Evolutionary conservation across 108 stramenopile genomes (phyloP).

Genomic region (Fragilariopsis cylindrus): DNA sequence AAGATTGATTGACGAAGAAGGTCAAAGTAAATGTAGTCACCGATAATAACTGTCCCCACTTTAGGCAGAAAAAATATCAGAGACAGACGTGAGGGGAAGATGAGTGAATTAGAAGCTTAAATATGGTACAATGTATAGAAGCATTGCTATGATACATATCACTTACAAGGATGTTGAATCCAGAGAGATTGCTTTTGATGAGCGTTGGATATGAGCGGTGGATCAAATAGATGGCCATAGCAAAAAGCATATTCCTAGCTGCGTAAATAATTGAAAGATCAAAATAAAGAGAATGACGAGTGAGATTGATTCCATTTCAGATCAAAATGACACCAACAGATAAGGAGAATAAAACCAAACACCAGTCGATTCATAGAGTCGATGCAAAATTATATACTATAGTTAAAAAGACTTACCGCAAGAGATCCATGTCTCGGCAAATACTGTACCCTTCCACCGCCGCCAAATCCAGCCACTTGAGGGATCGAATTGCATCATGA

Average conservation of each 20-base stretch:
- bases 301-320: no score
- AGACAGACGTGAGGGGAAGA: constrained; percentile 10
- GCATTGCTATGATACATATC: constrained; percentile 57
- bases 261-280: background rate
- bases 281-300: background rate
- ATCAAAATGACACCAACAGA: background rate
- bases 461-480: constrained; percentile 81
- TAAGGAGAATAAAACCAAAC: background rate
- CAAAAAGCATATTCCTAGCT: constrained; percentile 68
- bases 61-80: background rate
- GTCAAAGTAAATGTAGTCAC: constrained; percentile 91
- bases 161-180: constrained; percentile 59
- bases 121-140: background rate
- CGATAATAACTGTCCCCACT: constrained; percentile 77
- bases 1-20: constrained; percentile 90
- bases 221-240: constrained; percentile 46
- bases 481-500: constrained; percentile 91
- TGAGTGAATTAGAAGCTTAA: background rate
- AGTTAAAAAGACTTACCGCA: constrained; percentile 23
- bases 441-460: constrained; percentile 87
- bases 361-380: background rate
- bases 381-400: background rate
- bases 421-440: constrained; percentile 82
- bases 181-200: constrained; percentile 32
- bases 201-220: constrained; percentile 46